Base-by-base conservation (phyloP, 768 basidiomycete species). In the Lactarius indigo region DNA sequence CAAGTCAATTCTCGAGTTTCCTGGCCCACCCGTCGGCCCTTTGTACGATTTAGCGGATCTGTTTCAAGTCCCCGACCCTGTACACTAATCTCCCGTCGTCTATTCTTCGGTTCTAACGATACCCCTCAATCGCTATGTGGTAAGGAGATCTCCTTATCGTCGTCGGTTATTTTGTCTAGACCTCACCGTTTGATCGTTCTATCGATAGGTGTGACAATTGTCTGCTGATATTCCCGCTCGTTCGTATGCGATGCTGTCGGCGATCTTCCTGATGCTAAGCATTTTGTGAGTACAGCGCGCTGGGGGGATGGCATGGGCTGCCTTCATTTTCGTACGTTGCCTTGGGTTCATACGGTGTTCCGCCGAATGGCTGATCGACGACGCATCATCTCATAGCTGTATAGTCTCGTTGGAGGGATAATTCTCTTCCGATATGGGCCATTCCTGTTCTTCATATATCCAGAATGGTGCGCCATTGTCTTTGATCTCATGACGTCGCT, bases 141-240 rank as follows among this genome's bases (percentile, higher is more conserved):
- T 68, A 60, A 64, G 57, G 58, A 26, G 54, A 65, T 65, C 64
- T 68, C 37, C 23, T 35, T 35, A 35, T 30, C 56, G 18, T 30
- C 30, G 33, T 54, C 54, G 20, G 41, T 57, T 41, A 26, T 20
- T 66, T 55, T 28, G 57, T 55, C 26, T 62, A 41, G n/a, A 20
- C 57, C 35, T 39, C 35, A 44, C 56, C 57, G 39, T 28, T 35
- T 28, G 8, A 52, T 67, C 56, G 28, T 44, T 64, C 31, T 59
- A 30, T 56, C 63, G 39, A 57, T 67, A 90, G 88, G 89, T 91
- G 89, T 80, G 89, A 90, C 79, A 90, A 90, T 77, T 91, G 88
- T 78, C 79, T 89, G 65, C 84, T 91, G 65, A 78, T 90, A 66
- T 79, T 91, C 66, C 89, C 89, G 73, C 81, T 91, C 77, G 90